Base-by-base conservation (phyloP, 345 rosid species). In the Syzygium aqueum region DNA sequence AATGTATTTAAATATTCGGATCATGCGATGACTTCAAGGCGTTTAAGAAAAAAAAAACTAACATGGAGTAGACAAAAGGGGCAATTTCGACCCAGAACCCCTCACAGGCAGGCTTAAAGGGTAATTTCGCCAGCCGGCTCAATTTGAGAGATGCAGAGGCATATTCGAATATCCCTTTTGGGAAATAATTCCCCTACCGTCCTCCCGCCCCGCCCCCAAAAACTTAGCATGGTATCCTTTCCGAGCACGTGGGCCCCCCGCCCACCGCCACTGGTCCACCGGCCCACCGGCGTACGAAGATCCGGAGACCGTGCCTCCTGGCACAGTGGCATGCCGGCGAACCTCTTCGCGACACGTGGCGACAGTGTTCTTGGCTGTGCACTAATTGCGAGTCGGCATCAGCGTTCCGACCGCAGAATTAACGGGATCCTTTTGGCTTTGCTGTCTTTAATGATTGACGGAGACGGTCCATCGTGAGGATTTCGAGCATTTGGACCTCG, bases 111-210 rank as follows among this genome's bases (percentile, higher is more conserved):
- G 92, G n/a, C 61, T 87, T 82, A 33, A 5, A 5, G 10, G 12
- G 95, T 91, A 84, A 89, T 89, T 89, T 8, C 49, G 54, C 3
- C 0, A 1, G 46, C 53, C 40, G 84, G 46, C 84, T 0, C 9
- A 46, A 17, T 1, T 4, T 46, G 54, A 10, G 33, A 12, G 37
- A 8, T 22, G 12, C 85, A 23, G 84, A 59, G 8, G 93, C 89
- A 92, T 92, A 93, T 92, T 89, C 93, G 95, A 77, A 93, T 93
- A 92, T 90, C 90, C 93, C 30, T 16, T 56, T 5, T 43, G 46
- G 54, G 13, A 93, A 85, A 90, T 88, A 53, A 90, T 92, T 61
- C 94, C 56, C 82, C 43, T 5, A 2, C 27, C 49, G 27, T 49
- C 43, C 22, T 0, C 2, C 11, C 4, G 63, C 63, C 63, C n/a